Evolutionary conservation across 768 basidiomycete genomes (phyloP), one percentile per base, ranked within the genome.

Genomic region (Suillus placidus): DNA sequence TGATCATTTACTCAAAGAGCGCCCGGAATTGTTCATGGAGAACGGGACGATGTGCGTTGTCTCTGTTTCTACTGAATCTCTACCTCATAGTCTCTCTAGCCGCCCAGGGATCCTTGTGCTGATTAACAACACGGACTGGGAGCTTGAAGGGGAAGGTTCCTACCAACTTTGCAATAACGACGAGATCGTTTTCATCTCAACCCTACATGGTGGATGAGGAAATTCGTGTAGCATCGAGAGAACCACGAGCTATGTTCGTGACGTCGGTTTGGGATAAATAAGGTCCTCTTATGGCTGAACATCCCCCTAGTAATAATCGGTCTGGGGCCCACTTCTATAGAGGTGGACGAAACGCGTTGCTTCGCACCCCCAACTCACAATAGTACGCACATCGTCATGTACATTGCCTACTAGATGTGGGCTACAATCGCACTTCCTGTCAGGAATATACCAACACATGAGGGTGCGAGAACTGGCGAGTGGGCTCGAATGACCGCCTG

Each of bases 101-200:
- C 95, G 97, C 10, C 97, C 97, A 0, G 97, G 97, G 0, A 97
- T 99, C 43, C 82, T 99, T 4, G 97, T 99, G 4, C 82, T 99
- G n/a, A 87, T 99, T 62, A 99, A 99, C 72, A 93, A 97, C 71
- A 93, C 93, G 1, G 97, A 99, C 71, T 98, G 97, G 97, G 96
- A 99, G 77, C 82, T 99, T 7, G 97, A 98, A 75, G 95, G 94
- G 40, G 97, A 98, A 76, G 89, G 93, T 26, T 89, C 92, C 7
- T 97, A 97, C 74, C 81, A 79, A 67, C 79, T 99, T 64, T 80
- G 91, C 74, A 80, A 88, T 38, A 83, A 86, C 0, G 97, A 99
- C 74, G 93, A 96, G 79, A 85, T 99, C 67, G 94, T 98, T 18
- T 97, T 99, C 76, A 99, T 99, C 66, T 97, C 94, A 26, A 98